These are phyloP conservation scores for Eucommia ulmoides DNA, from an alignment of 257 asterid genomes.

Conservation along the genomic window DNA sequence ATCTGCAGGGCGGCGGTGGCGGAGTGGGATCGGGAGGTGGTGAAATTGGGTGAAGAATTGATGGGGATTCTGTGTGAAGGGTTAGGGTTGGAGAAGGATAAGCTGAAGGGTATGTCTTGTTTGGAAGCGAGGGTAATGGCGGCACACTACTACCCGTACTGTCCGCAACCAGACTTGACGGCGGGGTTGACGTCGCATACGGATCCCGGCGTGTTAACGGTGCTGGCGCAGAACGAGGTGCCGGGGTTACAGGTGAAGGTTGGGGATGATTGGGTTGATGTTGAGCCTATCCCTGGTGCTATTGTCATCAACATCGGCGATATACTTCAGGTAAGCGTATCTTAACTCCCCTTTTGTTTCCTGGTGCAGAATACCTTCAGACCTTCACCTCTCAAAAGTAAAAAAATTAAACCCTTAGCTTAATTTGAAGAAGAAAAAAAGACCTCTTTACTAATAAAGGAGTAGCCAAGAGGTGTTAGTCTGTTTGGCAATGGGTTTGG, in stretches of 20 bases:
- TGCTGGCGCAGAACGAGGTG: not conserved
- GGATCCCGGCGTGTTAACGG: not conserved
- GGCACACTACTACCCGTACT: not conserved
- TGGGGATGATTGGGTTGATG: not conserved
- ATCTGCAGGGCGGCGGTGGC: not conserved
- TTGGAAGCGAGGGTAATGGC: not conserved
- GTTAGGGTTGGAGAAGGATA: not conserved
- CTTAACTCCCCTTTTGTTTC: too few species aligned
- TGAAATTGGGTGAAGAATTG: not conserved
- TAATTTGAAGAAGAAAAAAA: too few species aligned
- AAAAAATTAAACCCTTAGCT: too few species aligned
- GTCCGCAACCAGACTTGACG: conserved; percentile 2
- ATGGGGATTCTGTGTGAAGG: not conserved
- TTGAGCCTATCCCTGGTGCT: not conserved
- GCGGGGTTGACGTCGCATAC: not conserved
- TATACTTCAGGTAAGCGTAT: not conserved
- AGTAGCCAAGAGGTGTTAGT: too few species aligned
- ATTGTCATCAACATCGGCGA: not conserved
- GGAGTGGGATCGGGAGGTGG: not conserved
- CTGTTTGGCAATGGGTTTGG: too few species aligned
- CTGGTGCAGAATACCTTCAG: too few species aligned
- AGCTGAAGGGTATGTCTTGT: not conserved
- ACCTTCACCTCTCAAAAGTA: too few species aligned
- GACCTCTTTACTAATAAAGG: too few species aligned
- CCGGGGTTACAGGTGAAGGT: not conserved